Conservation (phyloP, 306 rosid genomes). For the Ormosia emarginata region DNA sequence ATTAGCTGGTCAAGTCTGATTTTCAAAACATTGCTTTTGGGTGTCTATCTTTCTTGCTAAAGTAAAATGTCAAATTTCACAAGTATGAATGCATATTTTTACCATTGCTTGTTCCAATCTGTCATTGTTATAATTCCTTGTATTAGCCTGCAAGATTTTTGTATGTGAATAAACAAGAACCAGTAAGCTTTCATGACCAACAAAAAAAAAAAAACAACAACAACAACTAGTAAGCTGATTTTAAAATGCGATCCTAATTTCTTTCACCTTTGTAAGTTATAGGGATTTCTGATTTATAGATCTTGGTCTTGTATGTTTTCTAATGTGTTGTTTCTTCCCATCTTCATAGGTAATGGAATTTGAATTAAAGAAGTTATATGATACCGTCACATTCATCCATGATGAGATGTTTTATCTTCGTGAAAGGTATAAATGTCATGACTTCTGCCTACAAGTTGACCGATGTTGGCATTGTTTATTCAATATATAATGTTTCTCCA, state of each 20-base stretch:
- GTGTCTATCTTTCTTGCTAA: background rate
- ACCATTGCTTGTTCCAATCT: background rate
- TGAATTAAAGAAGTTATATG: constrained; percentile 64
- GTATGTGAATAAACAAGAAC: background rate
- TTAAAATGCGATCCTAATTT: background rate
- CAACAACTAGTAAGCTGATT: background rate
- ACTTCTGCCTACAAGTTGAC: background rate
- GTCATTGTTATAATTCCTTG: background rate
- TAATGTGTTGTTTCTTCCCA: constrained; percentile 16
- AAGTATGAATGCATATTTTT: background rate
- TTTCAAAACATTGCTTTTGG: too few relatives aligned
- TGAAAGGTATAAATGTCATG: constrained; percentile 56
- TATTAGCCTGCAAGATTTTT: background rate
- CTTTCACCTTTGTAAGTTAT: background rate
- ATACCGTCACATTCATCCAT: constrained; percentile 56
- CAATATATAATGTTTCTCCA: background rate
- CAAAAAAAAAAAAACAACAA: background rate
- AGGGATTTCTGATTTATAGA: background rate
- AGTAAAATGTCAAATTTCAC: background rate
- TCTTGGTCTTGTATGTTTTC: background rate
- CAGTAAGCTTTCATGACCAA: too few relatives aligned
- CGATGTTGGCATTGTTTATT: constrained; percentile 1
- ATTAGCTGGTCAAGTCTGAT: too few relatives aligned
- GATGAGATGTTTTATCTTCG: constrained; percentile 95
- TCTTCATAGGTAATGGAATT: constrained; percentile 70